phyloP scores from a whole-genome alignment of 2,329 filamentous ascomycete species.

The Alternaria incomplexa region DNA sequence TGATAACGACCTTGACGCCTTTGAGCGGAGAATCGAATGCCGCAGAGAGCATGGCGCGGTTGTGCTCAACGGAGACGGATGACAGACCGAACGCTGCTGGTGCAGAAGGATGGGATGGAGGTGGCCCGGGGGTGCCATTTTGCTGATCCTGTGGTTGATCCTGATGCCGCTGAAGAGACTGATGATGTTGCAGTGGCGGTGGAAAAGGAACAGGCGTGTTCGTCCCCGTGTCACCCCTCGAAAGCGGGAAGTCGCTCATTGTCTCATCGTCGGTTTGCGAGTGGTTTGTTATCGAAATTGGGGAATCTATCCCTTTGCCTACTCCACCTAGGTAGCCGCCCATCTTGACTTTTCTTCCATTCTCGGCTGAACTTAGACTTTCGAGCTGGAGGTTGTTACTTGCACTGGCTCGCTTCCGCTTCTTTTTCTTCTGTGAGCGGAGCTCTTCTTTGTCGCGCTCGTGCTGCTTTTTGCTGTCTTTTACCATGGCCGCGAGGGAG shows the following conservation, averaged over 20 bases:
- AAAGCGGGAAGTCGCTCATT: constrained; percentile 33
- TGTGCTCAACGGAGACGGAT: constrained; percentile 32
- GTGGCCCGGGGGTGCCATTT: not conserved
- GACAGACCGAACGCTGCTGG: constrained; percentile 34
- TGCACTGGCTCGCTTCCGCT: constrained; percentile 65
- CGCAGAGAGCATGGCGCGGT: constrained; percentile 33
- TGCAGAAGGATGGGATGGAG: constrained; percentile 25
- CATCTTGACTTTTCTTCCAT: constrained; percentile 22
- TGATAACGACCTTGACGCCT: constrained; percentile 82
- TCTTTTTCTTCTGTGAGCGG: constrained; percentile 55
- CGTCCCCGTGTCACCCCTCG: constrained; percentile 19
- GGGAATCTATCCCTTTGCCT: constrained; percentile 19
- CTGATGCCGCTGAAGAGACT: not conserved
- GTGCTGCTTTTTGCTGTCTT: constrained; percentile 52
- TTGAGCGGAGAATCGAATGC: constrained; percentile 60
- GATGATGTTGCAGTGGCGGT: not conserved
- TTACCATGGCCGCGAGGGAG: constrained; percentile 73
- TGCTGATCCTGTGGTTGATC: not conserved
- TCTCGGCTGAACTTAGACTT: not conserved
- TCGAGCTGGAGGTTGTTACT: constrained; percentile 43
- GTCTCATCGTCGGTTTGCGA: constrained; percentile 32
- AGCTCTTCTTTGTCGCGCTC: constrained; percentile 40
- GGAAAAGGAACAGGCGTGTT: constrained; percentile 24
- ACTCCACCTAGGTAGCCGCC: constrained; percentile 6
- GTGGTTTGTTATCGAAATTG: constrained; percentile 10